Percentiles rank a stretch among this genome's conserved stretches.
Conservation (phyloP, 257 asterid genomes). For the Solanum sparsipilum region DNA sequence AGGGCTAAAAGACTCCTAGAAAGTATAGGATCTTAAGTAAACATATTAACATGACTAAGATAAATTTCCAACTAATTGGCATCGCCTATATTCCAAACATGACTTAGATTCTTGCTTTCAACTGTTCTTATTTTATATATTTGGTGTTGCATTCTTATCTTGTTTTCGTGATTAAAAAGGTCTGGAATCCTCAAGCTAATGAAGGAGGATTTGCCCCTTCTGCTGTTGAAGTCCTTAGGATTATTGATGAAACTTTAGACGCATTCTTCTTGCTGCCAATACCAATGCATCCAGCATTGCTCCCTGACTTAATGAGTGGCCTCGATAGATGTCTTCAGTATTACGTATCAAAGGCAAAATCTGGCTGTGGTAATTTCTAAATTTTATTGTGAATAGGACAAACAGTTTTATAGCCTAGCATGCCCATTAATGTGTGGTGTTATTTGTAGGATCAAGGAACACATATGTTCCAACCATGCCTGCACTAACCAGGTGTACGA, state of each 20-base stretch:
- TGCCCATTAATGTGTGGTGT: background rate
- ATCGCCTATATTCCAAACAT: background rate
- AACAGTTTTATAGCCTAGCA: background rate
- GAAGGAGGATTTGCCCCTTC: slow-evolving; percentile 89
- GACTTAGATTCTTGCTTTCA: background rate
- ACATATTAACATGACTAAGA: background rate
- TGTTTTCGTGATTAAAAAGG: slow-evolving; percentile 29
- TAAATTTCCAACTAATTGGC: background rate
- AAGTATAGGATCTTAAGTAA: background rate
- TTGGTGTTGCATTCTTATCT: background rate
- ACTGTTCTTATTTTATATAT: background rate
- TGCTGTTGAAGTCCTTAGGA: slow-evolving; percentile 75
- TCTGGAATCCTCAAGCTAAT: slow-evolving; percentile 75
- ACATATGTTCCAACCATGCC: slow-evolving; percentile 78
- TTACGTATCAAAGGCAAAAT: slow-evolving; percentile 69
- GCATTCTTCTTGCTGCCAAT: slow-evolving; percentile 90
- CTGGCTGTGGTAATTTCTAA: slow-evolving; percentile 69
- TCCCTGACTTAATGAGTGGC: slow-evolving; percentile 75
- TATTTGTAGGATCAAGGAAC: slow-evolving; percentile 61
- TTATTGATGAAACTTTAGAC: slow-evolving; percentile 79
- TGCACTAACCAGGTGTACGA: slow-evolving; percentile 77
- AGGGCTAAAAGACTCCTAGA: background rate
- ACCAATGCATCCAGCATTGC: slow-evolving; percentile 90
- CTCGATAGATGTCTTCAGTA: slow-evolving; percentile 87
- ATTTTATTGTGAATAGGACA: background rate